A percentile compares a stretch with the other conserved stretches of the same genome.
Evolutionary conservation across 2,329 filamentous ascomycete species (phyloP).

Genomic region (Phaeophleospora eucalypticola): DNA sequence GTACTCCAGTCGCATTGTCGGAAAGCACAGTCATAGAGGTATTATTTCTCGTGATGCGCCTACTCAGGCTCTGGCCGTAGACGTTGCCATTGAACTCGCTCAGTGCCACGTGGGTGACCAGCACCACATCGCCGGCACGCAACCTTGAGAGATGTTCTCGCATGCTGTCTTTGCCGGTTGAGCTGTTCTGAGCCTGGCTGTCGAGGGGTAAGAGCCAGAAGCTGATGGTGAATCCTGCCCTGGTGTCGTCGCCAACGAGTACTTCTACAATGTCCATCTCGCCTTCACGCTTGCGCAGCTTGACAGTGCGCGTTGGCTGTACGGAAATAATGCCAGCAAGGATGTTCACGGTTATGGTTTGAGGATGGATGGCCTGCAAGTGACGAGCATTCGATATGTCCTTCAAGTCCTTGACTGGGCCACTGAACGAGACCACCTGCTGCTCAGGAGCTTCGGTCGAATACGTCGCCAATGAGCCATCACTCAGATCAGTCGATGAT

Average conservation of each 20-base stretch:
- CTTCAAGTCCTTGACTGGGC: conserved; percentile 59
- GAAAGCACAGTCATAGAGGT: conserved; percentile 50
- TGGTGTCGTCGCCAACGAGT: conserved; percentile 80
- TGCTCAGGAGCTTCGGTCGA: conserved; percentile 8
- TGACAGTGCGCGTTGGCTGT: conserved; percentile 62
- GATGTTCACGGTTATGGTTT: conserved; percentile 77
- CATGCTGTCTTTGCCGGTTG: conserved; percentile 31
- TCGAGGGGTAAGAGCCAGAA: conserved; percentile 66
- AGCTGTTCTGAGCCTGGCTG: conserved; percentile 19
- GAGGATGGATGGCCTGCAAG: conserved; percentile 65
- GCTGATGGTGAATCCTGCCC: conserved; percentile 72
- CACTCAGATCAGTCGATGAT: conserved; percentile 21
- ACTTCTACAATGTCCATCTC: conserved; percentile 68
- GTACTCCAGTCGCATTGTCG: conserved; percentile 37
- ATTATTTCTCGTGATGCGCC: conserved; percentile 62
- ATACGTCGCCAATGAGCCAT: conserved; percentile 7
- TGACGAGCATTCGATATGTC: conserved; percentile 65
- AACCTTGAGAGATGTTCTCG: conserved; percentile 46
- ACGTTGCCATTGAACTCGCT: conserved; percentile 71
- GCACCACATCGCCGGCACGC: conserved; percentile 68
- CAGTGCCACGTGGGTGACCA: conserved; percentile 75
- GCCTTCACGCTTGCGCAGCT: conserved; percentile 49
- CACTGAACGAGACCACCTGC: conserved; percentile 37
- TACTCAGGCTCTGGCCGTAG: conserved; percentile 76
- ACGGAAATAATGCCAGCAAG: conserved; percentile 76